phyloP scores from a whole-genome alignment of 1,284 basidiomycete genomes.

The Leccinum fuscescens region DNA sequence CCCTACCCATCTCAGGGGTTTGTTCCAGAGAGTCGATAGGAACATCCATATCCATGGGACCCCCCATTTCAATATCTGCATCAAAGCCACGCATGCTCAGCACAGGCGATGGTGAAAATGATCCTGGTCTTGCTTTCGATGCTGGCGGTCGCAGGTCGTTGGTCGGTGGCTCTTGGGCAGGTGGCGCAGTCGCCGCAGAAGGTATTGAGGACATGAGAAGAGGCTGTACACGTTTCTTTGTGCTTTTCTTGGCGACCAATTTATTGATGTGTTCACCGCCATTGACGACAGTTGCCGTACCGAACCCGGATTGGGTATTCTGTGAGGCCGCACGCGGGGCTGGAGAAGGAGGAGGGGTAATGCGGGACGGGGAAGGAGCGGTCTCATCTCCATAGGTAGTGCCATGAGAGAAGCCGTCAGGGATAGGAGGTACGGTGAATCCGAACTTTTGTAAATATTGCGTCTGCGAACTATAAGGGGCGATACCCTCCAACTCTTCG shows the following conservation, averaged over 20 bases:
- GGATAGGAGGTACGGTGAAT: conserved; percentile 62
- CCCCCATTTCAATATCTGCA: conserved; percentile 33
- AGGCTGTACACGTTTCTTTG: conserved; percentile 69
- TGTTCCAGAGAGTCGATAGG: conserved; percentile 35
- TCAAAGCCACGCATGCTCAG: conserved; percentile 32
- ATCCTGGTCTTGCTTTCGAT: conserved; percentile 20
- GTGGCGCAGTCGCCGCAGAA: conserved; percentile 34
- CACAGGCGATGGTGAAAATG: conserved; percentile 29
- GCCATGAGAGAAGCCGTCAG: conserved; percentile 64
- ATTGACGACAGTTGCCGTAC: conserved; percentile 34
- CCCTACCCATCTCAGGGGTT: conserved; percentile 29
- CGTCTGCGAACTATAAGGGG: conserved; percentile 70
- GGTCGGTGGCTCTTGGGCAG: conserved; percentile 11
- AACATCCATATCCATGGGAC: conserved; percentile 34
- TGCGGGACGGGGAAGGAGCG: conserved; percentile 32
- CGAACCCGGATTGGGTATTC: conserved; percentile 39
- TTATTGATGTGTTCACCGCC: conserved; percentile 63
- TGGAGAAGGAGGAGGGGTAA: conserved; percentile 51
- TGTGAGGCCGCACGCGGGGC: conserved; percentile 32
- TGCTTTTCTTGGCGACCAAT: conserved; percentile 69
- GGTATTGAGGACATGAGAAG: conserved; percentile 39
- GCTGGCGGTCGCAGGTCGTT: conserved; percentile 17
- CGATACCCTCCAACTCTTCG: conserved; percentile 82
- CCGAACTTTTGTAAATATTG: conserved; percentile 79
- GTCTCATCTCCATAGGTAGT: conserved; percentile 30